These are phyloP conservation scores for Huntiella decipiens DNA, from an alignment of 2,329 filamentous ascomycete species.

Conservation along the genomic window DNA sequence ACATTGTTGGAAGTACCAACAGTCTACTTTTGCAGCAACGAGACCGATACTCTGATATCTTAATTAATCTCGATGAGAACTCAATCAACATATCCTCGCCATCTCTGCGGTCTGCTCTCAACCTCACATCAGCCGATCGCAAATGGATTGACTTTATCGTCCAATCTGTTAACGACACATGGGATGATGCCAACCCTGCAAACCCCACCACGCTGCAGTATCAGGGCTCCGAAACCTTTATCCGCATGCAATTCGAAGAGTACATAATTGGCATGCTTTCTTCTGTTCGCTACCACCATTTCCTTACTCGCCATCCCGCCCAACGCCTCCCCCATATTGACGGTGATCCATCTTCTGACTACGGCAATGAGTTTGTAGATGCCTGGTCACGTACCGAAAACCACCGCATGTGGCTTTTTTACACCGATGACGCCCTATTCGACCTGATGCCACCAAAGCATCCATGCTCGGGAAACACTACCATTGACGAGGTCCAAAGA, in stretches of 20 bases:
- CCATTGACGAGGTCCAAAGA: slow-evolving; percentile 85
- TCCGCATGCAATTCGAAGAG: slow-evolving; percentile 90
- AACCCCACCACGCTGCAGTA: slow-evolving; percentile 91
- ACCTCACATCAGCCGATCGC: slow-evolving; percentile 69
- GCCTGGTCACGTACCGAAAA: slow-evolving; percentile 79
- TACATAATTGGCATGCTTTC: slow-evolving; percentile 81
- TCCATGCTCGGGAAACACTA: slow-evolving; percentile 79
- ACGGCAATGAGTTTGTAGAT: slow-evolving; percentile 68
- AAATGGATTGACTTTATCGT: slow-evolving; percentile 95
- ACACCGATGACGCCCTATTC: slow-evolving; percentile 75
- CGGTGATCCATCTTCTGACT: slow-evolving; percentile 71
- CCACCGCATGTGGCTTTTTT: slow-evolving; percentile 67
- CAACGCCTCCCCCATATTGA: slow-evolving; percentile 50
- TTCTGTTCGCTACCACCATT: slow-evolving; percentile 73
- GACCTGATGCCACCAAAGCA: slow-evolving; percentile 87
- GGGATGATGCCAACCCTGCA: slow-evolving; percentile 79
- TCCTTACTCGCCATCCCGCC: slow-evolving; percentile 32
- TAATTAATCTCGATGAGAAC: slow-evolving; percentile 88
- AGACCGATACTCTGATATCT: slow-evolving; percentile 86
- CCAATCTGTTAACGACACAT: slow-evolving; percentile 84
- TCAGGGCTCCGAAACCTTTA: slow-evolving; percentile 90
- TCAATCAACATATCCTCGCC: slow-evolving; percentile 68
- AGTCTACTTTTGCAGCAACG: slow-evolving; percentile 83
- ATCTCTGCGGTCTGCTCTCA: slow-evolving; percentile 55
- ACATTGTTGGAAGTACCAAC: slow-evolving; percentile 93